A percentile compares a stretch with the other conserved stretches of the same genome.
These are phyloP conservation scores for Phytophthora europaea DNA, from an alignment of 352 stramenopile genomes.

Conservation along the genomic window DNA sequence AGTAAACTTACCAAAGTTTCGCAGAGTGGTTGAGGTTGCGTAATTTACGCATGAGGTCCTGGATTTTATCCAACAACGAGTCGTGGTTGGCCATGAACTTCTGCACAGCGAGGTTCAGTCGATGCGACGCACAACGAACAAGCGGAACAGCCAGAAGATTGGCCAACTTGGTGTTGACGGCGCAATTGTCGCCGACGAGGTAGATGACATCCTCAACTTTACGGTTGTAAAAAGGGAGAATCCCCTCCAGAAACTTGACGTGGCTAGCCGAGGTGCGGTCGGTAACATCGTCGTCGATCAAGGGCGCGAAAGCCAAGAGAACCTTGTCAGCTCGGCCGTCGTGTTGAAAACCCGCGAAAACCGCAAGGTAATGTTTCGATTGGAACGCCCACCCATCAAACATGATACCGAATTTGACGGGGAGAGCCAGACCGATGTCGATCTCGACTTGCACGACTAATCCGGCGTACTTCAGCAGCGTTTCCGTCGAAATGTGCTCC, in stretches of 20 bases:
- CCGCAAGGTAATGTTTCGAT: not conserved
- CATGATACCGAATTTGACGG: not conserved
- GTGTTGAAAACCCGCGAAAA: slow-evolving; percentile 11
- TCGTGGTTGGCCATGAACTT: not conserved
- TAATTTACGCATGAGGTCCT: not conserved
- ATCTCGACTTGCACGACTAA: too few relatives aligned
- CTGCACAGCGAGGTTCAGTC: slow-evolving; percentile 4
- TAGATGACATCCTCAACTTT: slow-evolving; percentile 4
- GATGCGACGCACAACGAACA: slow-evolving; percentile 5
- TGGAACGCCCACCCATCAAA: slow-evolving; percentile 1
- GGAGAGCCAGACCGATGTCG: not conserved
- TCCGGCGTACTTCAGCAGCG: too few relatives aligned
- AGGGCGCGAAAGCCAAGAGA: not conserved
- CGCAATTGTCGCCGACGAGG: slow-evolving; percentile 1
- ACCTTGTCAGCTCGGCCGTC: not conserved
- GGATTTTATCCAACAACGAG: too few relatives aligned
- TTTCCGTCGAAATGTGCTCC: too few relatives aligned
- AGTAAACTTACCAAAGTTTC: not conserved
- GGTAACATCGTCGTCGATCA: not conserved
- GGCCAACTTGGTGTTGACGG: slow-evolving; percentile 4
- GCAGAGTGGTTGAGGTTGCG: not conserved
- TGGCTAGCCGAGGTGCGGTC: not conserved
- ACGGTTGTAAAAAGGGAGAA: slow-evolving; percentile 2
- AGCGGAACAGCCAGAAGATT: slow-evolving; percentile 1
- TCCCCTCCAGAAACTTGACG: slow-evolving; percentile 5